Conservation (phyloP, 768 basidiomycete species). For the Calocera cornea region DNA sequence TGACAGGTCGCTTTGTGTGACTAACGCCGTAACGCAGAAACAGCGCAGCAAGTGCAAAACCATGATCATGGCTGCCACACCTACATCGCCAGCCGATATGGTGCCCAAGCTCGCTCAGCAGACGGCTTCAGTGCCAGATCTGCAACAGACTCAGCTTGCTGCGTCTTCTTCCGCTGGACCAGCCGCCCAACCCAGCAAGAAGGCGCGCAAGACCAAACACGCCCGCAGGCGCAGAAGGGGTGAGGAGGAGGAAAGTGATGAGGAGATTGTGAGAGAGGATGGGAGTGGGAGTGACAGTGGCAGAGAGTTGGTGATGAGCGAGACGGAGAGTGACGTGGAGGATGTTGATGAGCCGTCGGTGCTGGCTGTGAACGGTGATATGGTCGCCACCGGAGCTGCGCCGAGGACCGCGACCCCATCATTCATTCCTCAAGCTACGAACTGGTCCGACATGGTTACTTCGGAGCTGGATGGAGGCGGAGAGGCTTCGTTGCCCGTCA, state of each 20-base stretch:
- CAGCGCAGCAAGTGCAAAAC: neutral
- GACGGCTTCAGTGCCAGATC: conserved; percentile 6
- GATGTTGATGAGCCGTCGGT: conserved; percentile 4
- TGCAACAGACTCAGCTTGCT: neutral
- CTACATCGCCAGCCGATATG: neutral
- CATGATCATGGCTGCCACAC: neutral
- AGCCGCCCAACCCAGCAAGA: neutral
- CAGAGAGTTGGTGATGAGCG: neutral
- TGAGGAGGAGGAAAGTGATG: conserved; percentile 43
- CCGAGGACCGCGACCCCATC: neutral
- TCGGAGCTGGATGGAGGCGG: conserved; percentile 34
- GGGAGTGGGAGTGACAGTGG: neutral
- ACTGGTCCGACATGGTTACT: conserved; percentile 71
- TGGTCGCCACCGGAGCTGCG: neutral
- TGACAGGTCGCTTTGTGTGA: neutral
- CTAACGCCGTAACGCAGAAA: neutral
- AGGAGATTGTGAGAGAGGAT: conserved; percentile 22
- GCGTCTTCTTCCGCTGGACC: neutral
- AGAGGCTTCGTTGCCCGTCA: conserved; percentile 59
- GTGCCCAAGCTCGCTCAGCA: conserved; percentile 1
- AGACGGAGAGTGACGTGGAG: conserved; percentile 1
- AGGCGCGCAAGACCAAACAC: conserved; percentile 7
- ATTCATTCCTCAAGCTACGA: conserved; percentile 37
- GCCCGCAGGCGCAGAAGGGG: conserved; percentile 15
- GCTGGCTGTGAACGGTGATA: neutral